Base-by-base conservation (phyloP, 169 alveolate genomes). In the Plasmodium vivax region DNA sequence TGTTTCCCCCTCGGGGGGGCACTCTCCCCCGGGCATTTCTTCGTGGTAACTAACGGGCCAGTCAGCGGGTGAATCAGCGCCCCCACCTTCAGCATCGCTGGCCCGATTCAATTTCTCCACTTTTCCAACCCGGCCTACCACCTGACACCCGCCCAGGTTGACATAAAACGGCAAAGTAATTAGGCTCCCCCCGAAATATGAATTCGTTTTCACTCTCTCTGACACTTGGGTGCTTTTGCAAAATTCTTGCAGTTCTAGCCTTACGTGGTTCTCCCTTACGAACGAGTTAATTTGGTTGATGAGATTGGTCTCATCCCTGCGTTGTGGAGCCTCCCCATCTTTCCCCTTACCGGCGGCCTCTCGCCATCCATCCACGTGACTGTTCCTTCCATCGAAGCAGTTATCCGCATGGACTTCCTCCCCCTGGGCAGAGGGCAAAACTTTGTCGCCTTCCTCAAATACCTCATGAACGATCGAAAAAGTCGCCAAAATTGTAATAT, bases 111-210 rank as follows among this genome's bases (percentile, higher is more conserved):
- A 34, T 34, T 75, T 34, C 34, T 75, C 62, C 30, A 75, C n/a
- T 36, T 19, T 75, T 16, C 45, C 32, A 75, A 34, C 38, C 2
- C 34, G 62, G 45, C 14, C 34, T 16, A 34, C 14, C 62, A 75
- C 16, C 27, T 75, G 56, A 75, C 38, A 75, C 30, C 16, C 45
- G 5, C 79, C 62, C 23, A 38, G 9, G 43, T 74, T 85, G 51
- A 75, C 41, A 85, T 85, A 85, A 74, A 85, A 85, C 6, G 93
- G 93, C 16, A 85, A 9, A 12, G 93, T 85, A 51, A 85, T 74
- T 85, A 85, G 79, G 34, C 93, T 85, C 36, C 93, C 93, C 7
- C 68, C 7, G 30, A 85, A 85, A 85, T 74, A 34, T 32, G 36
- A 74, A 51, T 85, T 74, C 56, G 38, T 62, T 47, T 30, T 85